Evolutionary conservation across 2,329 filamentous ascomycete species (phyloP).

Genomic region (Bipolaris bicolor): DNA sequence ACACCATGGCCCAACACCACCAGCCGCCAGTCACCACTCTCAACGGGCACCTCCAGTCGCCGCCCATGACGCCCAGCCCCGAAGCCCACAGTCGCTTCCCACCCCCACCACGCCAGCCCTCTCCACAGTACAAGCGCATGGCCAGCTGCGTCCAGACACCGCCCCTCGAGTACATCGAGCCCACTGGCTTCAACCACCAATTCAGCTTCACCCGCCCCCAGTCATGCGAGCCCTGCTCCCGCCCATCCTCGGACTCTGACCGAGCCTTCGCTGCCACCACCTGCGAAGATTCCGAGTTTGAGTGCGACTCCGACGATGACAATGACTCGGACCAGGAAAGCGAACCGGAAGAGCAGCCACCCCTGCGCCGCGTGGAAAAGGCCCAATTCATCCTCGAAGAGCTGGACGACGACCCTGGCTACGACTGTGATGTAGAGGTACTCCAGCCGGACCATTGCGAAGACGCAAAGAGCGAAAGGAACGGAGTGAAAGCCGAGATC

Average conservation of each 20-base stretch:
- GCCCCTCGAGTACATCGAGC: constrained; percentile 47
- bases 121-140: constrained; percentile 45
- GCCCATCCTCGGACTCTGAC: constrained; percentile 48
- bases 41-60: constrained; percentile 44
- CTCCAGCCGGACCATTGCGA: constrained; percentile 54
- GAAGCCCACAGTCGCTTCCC: constrained; percentile 38
- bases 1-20: constrained; percentile 43
- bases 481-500: constrained; percentile 39
- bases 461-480: constrained; percentile 49
- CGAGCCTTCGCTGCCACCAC: constrained; percentile 40
- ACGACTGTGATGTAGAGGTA: constrained; percentile 52
- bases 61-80: constrained; percentile 45
- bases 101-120: constrained; percentile 40
- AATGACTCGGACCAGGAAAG: constrained; percentile 38
- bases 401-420: constrained; percentile 47
- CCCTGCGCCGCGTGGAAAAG: constrained; percentile 34
- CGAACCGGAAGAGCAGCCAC: constrained; percentile 32
- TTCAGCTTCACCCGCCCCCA: constrained; percentile 48
- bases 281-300: constrained; percentile 39
- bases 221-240: constrained; percentile 44
- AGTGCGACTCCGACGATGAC: constrained; percentile 27
- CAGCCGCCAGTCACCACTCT: constrained; percentile 37
- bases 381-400: constrained; percentile 54
- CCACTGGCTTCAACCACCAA: constrained; percentile 42
- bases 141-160: constrained; percentile 44